phyloP scores from a whole-genome alignment of 2,329 filamentous ascomycete species.

The Raffaelea arxii region DNA sequence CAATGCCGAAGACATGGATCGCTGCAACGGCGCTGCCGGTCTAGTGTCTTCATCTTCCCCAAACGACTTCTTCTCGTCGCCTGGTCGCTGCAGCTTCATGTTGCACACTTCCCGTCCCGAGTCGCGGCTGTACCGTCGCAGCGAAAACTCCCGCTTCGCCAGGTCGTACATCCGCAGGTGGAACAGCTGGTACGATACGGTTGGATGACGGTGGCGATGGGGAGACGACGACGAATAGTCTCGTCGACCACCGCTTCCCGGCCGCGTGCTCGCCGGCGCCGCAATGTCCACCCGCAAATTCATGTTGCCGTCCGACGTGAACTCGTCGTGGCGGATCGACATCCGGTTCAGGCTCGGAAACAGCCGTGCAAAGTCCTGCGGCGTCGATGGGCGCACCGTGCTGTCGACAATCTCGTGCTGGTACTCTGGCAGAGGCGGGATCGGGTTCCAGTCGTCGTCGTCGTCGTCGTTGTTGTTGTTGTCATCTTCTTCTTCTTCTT shows the following conservation, averaged over 20 bases:
- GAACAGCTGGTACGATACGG: conserved; percentile 63
- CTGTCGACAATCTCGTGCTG: conserved; percentile 51
- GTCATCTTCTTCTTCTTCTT: conserved; percentile 8
- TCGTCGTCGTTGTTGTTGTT: neutral
- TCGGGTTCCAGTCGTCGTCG: conserved; percentile 19
- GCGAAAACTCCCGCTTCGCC: conserved; percentile 74
- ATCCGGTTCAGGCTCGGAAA: conserved; percentile 80
- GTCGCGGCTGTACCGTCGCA: conserved; percentile 84
- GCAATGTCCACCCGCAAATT: conserved; percentile 83
- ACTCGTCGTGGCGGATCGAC: conserved; percentile 80
- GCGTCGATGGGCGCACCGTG: conserved; percentile 65
- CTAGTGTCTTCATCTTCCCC: conserved; percentile 5
- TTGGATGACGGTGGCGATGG: conserved; percentile 47
- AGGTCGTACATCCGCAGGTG: conserved; percentile 93
- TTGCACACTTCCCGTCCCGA: conserved; percentile 91
- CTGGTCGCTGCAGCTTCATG: conserved; percentile 54
- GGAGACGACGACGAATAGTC: no score
- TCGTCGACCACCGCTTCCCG: neutral
- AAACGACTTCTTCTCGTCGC: neutral
- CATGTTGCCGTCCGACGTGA: conserved; percentile 89
- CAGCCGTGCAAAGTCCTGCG: conserved; percentile 70
- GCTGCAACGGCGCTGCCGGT: conserved; percentile 28
- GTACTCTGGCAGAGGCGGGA: conserved; percentile 48
- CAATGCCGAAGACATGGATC: conserved; percentile 36
- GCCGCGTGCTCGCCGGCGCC: conserved; percentile 40